These are phyloP conservation scores for Ogataea angusta DNA, from an alignment of 805 yeast species.

Conservation along the genomic window DNA sequence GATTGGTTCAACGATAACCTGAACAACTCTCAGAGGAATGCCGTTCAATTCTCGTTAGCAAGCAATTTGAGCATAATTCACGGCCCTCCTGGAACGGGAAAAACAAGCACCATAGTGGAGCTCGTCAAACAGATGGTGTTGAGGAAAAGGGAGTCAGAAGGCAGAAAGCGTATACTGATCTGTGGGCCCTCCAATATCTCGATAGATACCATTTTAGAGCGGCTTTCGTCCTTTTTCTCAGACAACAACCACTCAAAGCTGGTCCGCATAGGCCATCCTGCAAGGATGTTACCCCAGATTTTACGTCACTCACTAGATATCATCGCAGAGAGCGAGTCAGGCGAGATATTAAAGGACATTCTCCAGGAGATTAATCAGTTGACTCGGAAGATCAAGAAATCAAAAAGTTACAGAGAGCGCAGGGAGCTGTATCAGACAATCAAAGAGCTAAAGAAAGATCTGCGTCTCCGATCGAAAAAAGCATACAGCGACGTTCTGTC, in stretches of 20 bases:
- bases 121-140: constrained; percentile 66
- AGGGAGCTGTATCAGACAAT: constrained; percentile 66
- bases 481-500: constrained; percentile 56
- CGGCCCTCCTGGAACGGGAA: constrained; percentile 85
- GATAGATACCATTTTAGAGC: constrained; percentile 85
- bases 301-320: constrained; percentile 74
- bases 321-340: constrained; percentile 55
- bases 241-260: constrained; percentile 40
- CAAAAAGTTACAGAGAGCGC: constrained; percentile 61
- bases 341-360: constrained; percentile 63
- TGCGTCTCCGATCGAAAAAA: constrained; percentile 61
- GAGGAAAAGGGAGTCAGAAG: constrained; percentile 8
- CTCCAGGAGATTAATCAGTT: constrained; percentile 61
- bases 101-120: constrained; percentile 83
- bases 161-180: constrained; percentile 55
- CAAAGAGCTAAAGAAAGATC: constrained; percentile 66
- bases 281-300: constrained; percentile 63
- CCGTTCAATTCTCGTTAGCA: constrained; percentile 66
- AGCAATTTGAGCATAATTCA: constrained; percentile 56
- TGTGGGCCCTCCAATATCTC: constrained; percentile 95
- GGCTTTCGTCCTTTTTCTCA: constrained; percentile 48
- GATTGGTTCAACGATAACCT: constrained; percentile 43
- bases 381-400: constrained; percentile 43
- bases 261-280: constrained; percentile 93
- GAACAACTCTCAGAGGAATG: constrained; percentile 69